A percentile compares a stretch with the other conserved stretches of the same genome.
Evolutionary conservation across 176 grass and related monocot species (phyloP).

Genomic region (Urochloa ruziziensis): DNA sequence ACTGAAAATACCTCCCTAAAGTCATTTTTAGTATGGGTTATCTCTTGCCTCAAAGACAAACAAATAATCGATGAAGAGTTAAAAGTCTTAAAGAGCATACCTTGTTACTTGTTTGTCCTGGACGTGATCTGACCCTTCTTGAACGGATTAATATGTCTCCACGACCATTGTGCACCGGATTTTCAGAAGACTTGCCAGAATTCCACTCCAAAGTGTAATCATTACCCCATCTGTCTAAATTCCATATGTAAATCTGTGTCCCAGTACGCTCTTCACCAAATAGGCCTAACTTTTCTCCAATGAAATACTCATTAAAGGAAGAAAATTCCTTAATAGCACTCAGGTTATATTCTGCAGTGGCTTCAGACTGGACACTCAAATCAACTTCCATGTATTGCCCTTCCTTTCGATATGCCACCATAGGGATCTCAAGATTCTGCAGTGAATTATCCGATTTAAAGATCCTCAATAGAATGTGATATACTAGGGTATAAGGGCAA

Average conservation of each 20-base stretch:
- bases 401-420: slow-evolving; percentile 70
- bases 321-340: slow-evolving; percentile 78
- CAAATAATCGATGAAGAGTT: neutral
- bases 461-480: neutral
- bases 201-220: slow-evolving; percentile 74
- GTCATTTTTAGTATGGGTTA: neutral
- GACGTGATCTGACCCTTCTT: slow-evolving; percentile 67
- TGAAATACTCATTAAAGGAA: slow-evolving; percentile 87
- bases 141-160: slow-evolving; percentile 85
- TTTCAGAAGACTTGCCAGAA: slow-evolving; percentile 39
- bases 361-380: slow-evolving; percentile 68
- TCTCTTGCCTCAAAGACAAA: neutral
- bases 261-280: slow-evolving; percentile 74
- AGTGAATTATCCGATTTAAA: slow-evolving; percentile 22
- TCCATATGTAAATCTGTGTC: slow-evolving; percentile 90
- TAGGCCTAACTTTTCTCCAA: slow-evolving; percentile 69
- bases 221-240: slow-evolving; percentile 85
- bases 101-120: slow-evolving; percentile 61
- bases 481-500: neutral
- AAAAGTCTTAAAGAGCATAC: slow-evolving; percentile 26
- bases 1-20: neutral
- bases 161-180: slow-evolving; percentile 20
- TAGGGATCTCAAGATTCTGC: slow-evolving; percentile 89
- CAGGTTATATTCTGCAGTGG: slow-evolving; percentile 59
- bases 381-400: slow-evolving; percentile 87